Evolutionary conservation across 352 stramenopile genomes (phyloP), one percentile per base, ranked within the genome.

Genomic region (Globisporangium solare): DNA sequence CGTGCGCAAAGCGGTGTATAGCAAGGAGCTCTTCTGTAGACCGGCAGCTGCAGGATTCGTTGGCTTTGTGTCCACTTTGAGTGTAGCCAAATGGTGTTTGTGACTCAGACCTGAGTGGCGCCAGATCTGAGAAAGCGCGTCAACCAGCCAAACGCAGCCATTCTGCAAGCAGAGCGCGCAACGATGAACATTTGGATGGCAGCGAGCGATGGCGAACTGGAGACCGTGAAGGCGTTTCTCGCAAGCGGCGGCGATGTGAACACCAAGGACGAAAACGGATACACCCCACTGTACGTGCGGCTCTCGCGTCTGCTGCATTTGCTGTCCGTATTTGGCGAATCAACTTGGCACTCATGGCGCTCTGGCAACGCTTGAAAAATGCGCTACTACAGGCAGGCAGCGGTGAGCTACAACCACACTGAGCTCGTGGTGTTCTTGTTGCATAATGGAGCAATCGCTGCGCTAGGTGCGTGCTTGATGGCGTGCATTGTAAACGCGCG

Each of bases 331-430:
- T 35, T 35, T 35, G 27, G 7, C 0, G 27, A 35, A 35, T 35
- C 27, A 7, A 35, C 10, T 35, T 35, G 27, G 7, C 27, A 35
- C 27, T 35, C 3, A 35, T 41, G 4, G 17, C 56, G 24, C 13
- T 21, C 22, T 62, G n/a, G 48, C 17, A 27, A 47, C 18, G 14
- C 20, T 22, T 21, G 5, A 43, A 48, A 48, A 22, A n/a, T 59
- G 4, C 37, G n/a, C 31, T 43, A 52, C 31, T 43, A 52, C 47
- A 88, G 78, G 12, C 78, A 88, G 54, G 78, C 78, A 12, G 78
- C 78, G 0, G 78, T 86, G 68, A 86, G 78, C 68, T 88, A 88
- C 63, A 82, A 66, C 57, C 71, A 88, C 69, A 68, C 72, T 42
- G 75, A 88, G 53, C 54, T 88, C 27, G 71, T 85, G 24, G 49